Base-by-base conservation (phyloP, 2,329 filamentous ascomycete species). In the Talaromyces sp. region DNA sequence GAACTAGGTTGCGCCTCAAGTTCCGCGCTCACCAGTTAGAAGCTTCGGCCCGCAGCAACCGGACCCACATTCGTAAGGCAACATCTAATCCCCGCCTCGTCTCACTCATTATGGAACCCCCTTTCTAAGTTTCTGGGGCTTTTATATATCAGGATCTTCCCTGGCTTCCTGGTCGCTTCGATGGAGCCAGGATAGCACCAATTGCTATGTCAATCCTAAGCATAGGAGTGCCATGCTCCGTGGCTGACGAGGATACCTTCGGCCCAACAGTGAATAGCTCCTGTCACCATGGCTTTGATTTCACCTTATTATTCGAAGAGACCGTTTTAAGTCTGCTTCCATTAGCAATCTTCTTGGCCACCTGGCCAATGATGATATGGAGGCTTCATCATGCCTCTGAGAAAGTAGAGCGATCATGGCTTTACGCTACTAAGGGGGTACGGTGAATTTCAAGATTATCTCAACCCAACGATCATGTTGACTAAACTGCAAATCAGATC, bases 281-380 rank as follows among this genome's bases (percentile, higher is more conserved):
- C 14, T 70, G 62, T 49, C 58, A 55, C 39, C 52, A 62, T 56
- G 62, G 62, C 17, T 68, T 68, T 50, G 67, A 70, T 42, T 70
- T 70, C 47, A 70, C 67, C 3, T 57, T 69, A 14, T 49, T 68
- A 3, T 70, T 70, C 32, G 67, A 69, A 51, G 60, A 70, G 40
- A 56, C 48, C n/a, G 62, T 68, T n/a, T 49, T 69, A 8, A 60
- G 58, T 4, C 49, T 60, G 2, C 36, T 54, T n/a, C 55, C 57
- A 3, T 19, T 39, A 16, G 10, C 36, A 20, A 39, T 40, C n/a
- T 33, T 40, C 4, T 39, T 48, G n/a, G 20, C 41, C 11, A 3
- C 24, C 9, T 20, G n/a, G 13, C 36, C 46, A 40, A 17, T 48
- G 32, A 55, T 51, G 6, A 36, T 57, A 22, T 53, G 49, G 49